Evolutionary conservation across 768 basidiomycete genomes (phyloP), one percentile per base, ranked within the genome.

Genomic region (Chiua virens): DNA sequence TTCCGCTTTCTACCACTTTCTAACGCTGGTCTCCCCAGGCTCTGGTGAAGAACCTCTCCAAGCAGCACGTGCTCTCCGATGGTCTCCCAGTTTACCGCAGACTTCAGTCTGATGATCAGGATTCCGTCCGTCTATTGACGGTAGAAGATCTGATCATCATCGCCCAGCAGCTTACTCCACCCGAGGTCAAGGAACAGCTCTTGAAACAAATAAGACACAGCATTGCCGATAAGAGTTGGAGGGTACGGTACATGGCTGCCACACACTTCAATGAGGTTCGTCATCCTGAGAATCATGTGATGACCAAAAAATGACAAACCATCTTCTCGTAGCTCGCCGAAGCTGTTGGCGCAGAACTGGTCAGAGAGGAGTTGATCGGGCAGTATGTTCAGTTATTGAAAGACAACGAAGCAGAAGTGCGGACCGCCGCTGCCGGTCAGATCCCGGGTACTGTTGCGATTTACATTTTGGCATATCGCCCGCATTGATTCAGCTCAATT

Each of bases 201-300:
- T 74, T 94, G 56, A 86, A 87, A 57, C 89, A 95, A 68, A 86
- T 98, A 61, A 84, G 91, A 63, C 82, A 87, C 54, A 90, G 89
- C 57, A 86, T 97, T 43, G 78, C 85, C 11, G 97, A 99, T 71
- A 97, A 98, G 77, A 96, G 93, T 67, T 99, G 97, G 97, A 79
- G 97, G 59, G 97, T 99, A 47, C 79, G 97, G 67, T 99, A 98
- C 71, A 98, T 98, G 95, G 93, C 94, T 15, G 96, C 95, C 3
- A 92, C 83, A 56, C 92, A 98, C 69, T 98, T 98, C 72, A 97
- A 98, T 58, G 89, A 94, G 79, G 92, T 90, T 56, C 50, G 75
- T 56, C 15, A 34, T 21, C 1, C 30, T 25, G 36, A 25, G 40
- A 57, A 42, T 14, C 1, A 34, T 7, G 11, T 34, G 9, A 35